phyloP scores from a whole-genome alignment of 331 rosid species.

The Malus hybrid region DNA sequence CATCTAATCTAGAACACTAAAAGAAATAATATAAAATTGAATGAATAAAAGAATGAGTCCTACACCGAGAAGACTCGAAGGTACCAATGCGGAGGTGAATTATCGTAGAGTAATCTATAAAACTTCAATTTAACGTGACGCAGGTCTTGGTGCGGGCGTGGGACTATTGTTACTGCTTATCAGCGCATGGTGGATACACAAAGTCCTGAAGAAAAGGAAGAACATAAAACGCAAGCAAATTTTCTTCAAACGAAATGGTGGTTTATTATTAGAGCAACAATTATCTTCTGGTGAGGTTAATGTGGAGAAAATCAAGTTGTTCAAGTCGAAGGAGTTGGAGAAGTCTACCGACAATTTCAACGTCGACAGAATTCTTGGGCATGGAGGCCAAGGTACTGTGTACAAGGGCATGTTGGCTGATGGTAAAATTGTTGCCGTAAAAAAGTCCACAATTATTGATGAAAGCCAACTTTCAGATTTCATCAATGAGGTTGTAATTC shows the following conservation, averaged over 20 bases:
- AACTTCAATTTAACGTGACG: background rate
- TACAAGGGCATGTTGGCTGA: constrained; percentile 25
- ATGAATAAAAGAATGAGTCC: too few species aligned
- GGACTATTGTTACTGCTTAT: background rate
- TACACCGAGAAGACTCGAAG: too few species aligned
- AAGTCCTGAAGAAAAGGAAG: background rate
- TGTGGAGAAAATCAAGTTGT: constrained; percentile 13
- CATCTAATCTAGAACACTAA: too few species aligned
- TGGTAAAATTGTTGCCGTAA: constrained; percentile 21
- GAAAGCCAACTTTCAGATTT: background rate
- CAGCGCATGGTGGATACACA: background rate
- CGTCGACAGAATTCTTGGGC: constrained; percentile 14
- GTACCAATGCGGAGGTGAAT: too few species aligned
- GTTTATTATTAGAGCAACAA: constrained; percentile 15
- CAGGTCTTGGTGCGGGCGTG: background rate
- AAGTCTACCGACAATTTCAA: constrained; percentile 14
- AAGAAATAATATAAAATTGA: too few species aligned
- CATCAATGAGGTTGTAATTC: constrained; percentile 17
- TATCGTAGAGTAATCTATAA: background rate
- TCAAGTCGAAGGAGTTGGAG: constrained; percentile 14
- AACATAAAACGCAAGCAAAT: background rate
- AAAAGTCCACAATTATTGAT: constrained; percentile 7
- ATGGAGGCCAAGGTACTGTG: constrained; percentile 28
- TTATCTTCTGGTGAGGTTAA: background rate
- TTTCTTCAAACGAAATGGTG: constrained; percentile 12